Base-by-base conservation (phyloP, 176 grass and related monocot genomes). In the Phoenix dactylifera region DNA sequence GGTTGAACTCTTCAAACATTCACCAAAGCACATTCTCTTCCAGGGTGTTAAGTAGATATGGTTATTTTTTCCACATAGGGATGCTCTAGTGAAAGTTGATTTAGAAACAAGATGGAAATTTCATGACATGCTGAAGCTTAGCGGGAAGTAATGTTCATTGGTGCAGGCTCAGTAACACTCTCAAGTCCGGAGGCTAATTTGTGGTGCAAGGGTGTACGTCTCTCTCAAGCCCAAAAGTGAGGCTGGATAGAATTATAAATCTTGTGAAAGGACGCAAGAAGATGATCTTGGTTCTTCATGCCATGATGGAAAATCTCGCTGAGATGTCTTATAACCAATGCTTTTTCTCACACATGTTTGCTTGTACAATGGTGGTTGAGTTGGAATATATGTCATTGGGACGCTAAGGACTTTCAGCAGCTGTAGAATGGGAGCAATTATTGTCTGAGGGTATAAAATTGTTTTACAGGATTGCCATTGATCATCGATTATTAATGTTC, bases 111-210 rank as follows among this genome's bases (percentile, higher is more conserved):
- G 17, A 20, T 61, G 18, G 18, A 22, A 0, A 15, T 52, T 52
- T 44, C 35, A 14, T 44, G 32, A 7, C 32, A 7, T 35, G 57
- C 32, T 57, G 3, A 55, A 62, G 50, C 59, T 63, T 35, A 69
- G 5, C 1, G 58, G 16, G 60, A 64, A 30, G n/a, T 51, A 22
- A 16, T 56, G 64, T 9, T 54, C 83, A 6, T 64, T 70, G 57
- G 30, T 85, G 77, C 83, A 96, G 91, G 91, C 91, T 96, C 73
- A 90, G 91, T 81, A 96, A 96, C 60, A 81, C 86, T 53, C 78
- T 91, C 5, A 91, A 88, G 66, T 84, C 87, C 7, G 84, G 87
- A 84, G 80, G 87, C 72, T 85, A 88, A 83, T 77, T 56, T 53
- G 67, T 76, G 64, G 57, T 2, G 12, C 35, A 9, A 44, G 10